Percentiles rank a stretch among this genome's conserved stretches.
Evolutionary conservation across 768 basidiomycete species (phyloP).

Genomic region (Rhodotorula diobovata): DNA sequence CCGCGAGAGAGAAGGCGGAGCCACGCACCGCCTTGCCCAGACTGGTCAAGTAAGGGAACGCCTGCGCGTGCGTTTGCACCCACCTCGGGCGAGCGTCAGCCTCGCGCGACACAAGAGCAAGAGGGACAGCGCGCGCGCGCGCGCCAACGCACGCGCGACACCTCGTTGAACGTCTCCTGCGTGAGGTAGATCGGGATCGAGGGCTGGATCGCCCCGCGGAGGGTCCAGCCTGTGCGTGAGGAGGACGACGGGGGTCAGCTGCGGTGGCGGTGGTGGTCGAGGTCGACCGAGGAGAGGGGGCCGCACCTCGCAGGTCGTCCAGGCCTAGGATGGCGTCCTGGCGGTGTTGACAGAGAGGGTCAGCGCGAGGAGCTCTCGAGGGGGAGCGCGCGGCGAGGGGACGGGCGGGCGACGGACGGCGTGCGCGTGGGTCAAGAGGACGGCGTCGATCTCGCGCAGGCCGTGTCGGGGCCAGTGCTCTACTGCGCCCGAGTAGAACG

Average conservation of each 20-base stretch:
- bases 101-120: too few relatives aligned
- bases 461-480: constrained; percentile 68
- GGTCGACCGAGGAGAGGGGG: neutral
- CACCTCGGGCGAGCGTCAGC: neutral
- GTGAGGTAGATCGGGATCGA: constrained; percentile 73
- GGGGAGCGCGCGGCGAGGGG: neutral
- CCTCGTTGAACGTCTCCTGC: constrained; percentile 60
- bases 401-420: constrained; percentile 50
- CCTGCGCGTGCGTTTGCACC: too few relatives aligned
- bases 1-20: too few relatives aligned
- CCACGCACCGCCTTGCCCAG: constrained; percentile 64
- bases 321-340: constrained; percentile 74
- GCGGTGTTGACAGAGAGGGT: constrained; percentile 39
- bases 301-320: constrained; percentile 75
- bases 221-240: constrained; percentile 62
- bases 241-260: neutral
- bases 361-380: constrained; percentile 23
- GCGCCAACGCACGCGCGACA: constrained; percentile 53
- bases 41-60: constrained; percentile 77
- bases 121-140: neutral
- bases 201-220: constrained; percentile 60
- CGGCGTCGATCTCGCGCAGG: constrained; percentile 64
- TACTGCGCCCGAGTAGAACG: constrained; percentile 41
- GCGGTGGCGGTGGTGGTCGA: too few relatives aligned
- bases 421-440: constrained; percentile 83